Evolutionary conservation across 495 filamentous ascomycete genomes (phyloP).

Genomic region (Xanthoparmelia taractica): DNA sequence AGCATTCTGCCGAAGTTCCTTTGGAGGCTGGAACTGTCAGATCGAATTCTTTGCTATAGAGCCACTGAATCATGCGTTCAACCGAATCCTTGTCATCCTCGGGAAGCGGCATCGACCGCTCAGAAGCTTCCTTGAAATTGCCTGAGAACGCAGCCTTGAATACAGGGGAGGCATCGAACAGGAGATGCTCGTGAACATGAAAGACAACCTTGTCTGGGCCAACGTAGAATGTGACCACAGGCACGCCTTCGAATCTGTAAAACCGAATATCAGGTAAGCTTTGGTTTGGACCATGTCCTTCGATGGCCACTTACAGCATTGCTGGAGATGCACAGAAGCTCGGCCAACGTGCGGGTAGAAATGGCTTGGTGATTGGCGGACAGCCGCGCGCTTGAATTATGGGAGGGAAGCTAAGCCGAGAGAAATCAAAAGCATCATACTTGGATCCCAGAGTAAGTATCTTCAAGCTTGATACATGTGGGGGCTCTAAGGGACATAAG

Average conservation of each 20-base stretch:
- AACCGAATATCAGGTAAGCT: conserved; percentile 1
- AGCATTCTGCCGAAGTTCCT: background rate
- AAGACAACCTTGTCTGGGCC: background rate
- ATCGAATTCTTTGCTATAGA: conserved; percentile 7
- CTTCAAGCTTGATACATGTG: background rate
- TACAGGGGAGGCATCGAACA: conserved; percentile 3
- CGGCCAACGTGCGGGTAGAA: background rate
- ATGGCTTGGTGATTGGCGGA: background rate
- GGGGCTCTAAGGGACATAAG: background rate
- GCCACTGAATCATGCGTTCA: conserved; percentile 17
- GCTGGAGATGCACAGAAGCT: background rate
- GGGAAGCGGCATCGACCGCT: conserved; percentile 5
- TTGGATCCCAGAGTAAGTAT: background rate
- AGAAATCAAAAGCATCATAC: background rate
- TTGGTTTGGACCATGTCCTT: background rate
- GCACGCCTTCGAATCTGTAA: background rate
- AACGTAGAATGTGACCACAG: background rate
- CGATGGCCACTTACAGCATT: background rate
- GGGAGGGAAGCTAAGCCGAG: background rate
- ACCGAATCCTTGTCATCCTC: conserved; percentile 14
- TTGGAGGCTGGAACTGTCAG: background rate
- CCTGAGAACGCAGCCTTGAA: conserved; percentile 16
- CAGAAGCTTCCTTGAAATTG: conserved; percentile 14
- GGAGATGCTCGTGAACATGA: background rate
- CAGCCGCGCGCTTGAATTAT: conserved; percentile 2